A percentile compares a stretch with the other conserved stretches of the same genome.
Evolutionary conservation across 805 yeast genomes (phyloP).

Genomic region (Schizosaccharomyces japonicus): DNA sequence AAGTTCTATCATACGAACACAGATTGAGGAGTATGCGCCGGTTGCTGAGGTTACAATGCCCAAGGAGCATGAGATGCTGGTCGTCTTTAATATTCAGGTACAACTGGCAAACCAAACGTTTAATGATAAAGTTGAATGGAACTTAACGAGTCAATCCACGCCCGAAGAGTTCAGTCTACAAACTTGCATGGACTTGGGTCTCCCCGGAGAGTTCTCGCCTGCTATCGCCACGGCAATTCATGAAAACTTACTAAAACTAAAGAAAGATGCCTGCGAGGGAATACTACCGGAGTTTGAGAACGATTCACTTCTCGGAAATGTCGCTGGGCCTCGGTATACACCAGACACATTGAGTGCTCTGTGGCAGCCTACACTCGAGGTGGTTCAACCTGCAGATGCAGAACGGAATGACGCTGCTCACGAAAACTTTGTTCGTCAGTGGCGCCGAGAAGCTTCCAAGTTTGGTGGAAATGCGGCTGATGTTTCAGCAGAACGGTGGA

Average conservation of each 20-base stretch:
- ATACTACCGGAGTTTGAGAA: constrained; percentile 29
- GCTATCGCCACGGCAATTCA: constrained; percentile 74
- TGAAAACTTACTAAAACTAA: constrained; percentile 51
- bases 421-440: constrained; percentile 70
- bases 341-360: constrained; percentile 51
- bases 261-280: constrained; percentile 62
- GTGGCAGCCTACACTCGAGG: constrained; percentile 75
- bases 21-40: constrained; percentile 50
- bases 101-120: constrained; percentile 61
- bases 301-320: constrained; percentile 36
- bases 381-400: constrained; percentile 62
- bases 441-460: constrained; percentile 74
- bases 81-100: constrained; percentile 56
- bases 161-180: constrained; percentile 69
- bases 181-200: constrained; percentile 66
- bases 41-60: constrained; percentile 40
- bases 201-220: constrained; percentile 63
- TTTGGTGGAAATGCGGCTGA: constrained; percentile 29
- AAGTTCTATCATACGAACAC: constrained; percentile 48
- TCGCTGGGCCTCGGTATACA: constrained; percentile 48
- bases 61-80: constrained; percentile 33
- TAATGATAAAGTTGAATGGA: constrained; percentile 92
- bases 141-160: constrained; percentile 26
- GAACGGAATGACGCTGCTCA: constrained; percentile 88
- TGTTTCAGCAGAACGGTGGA: constrained; percentile 17